Evolutionary conservation across 306 rosid species (phyloP), one percentile per base, ranked within the genome.

Genomic region (Corylus americana): DNA sequence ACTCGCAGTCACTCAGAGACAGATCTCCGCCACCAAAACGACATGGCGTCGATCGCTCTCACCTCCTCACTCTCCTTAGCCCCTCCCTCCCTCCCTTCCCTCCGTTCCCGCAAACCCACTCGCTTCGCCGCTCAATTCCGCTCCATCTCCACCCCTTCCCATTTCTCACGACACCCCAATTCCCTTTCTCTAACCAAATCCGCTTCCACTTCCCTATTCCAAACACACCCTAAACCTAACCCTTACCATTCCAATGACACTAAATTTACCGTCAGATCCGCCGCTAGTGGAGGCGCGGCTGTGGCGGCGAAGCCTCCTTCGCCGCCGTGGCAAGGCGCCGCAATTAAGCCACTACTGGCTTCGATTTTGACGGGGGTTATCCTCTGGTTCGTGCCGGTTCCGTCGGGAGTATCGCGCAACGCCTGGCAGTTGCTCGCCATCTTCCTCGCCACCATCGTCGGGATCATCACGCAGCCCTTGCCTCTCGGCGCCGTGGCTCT

Each of bases 401-500:
- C 99, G 0, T 63, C 85, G 1, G 98, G 99, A 1, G 98, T 93
- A 44, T 75, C 96, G 4, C 84, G 80, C 3, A 82, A 90, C 35
- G 99, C 99, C 3, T 96, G 99, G 99, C 97, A 96, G 67, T 77
- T 96, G 29, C 84, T 96, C 7, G 92, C 98, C 7, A 93, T 96
- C 73, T 96, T 96, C 90, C 78, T 96, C 1, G 98, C 94, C 39
- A 96, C 99, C 17, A 91, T 96, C 58, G 96, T 93, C 9, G 99
- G 99, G 1, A 96, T 96, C 74, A 96, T 96, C 62, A 89, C 97
- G 1, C 98, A 96, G 81, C 99, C 99, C 0, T 61, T 96, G 79
- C 98, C 98, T 1, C 96, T 96, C 11, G 99, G 98, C 47, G 98
- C 99, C 6, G 99, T 96, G 13, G 99, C 98, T 0, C 73, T 93